Percentiles rank a stretch among this genome's conserved stretches.
phyloP scores from a whole-genome alignment of 176 grass and related monocot species.

The Triticum dicoccoides region DNA sequence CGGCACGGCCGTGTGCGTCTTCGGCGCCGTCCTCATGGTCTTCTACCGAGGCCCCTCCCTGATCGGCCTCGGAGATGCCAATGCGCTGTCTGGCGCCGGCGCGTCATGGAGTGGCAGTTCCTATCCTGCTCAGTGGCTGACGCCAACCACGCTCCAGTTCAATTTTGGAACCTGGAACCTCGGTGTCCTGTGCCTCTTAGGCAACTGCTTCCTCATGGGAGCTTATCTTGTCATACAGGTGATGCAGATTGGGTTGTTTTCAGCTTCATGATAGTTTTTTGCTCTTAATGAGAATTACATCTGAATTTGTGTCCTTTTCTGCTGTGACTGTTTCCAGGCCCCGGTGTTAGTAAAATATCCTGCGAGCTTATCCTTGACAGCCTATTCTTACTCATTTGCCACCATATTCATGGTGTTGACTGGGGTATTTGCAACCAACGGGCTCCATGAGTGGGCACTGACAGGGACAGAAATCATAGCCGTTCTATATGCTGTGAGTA shows the following conservation, averaged over 20 bases:
- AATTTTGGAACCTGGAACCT: constrained; percentile 58
- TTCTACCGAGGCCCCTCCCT: constrained; percentile 76
- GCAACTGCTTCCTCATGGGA: constrained; percentile 85
- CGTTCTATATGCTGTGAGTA: constrained; percentile 81
- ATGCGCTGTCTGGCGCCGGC: not conserved
- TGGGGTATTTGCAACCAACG: constrained; percentile 53
- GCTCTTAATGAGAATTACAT: not conserved
- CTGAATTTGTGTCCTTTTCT: not conserved
- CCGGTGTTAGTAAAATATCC: constrained; percentile 82
- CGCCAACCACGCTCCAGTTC: constrained; percentile 17
- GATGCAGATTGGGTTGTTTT: not conserved
- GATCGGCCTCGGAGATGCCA: constrained; percentile 41
- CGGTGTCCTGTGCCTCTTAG: constrained; percentile 77
- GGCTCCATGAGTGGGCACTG: constrained; percentile 77
- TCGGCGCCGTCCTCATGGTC: constrained; percentile 68
- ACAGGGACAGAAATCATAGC: constrained; percentile 68
- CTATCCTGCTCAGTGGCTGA: constrained; percentile 32
- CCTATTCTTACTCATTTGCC: constrained; percentile 82
- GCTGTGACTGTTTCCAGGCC: constrained; percentile 44
- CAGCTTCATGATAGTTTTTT: not conserved
- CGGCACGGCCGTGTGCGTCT: constrained; percentile 71
- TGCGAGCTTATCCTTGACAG: constrained; percentile 84
- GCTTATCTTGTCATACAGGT: constrained; percentile 95
- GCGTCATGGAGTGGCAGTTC: constrained; percentile 31
- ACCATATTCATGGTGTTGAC: constrained; percentile 83